These are phyloP conservation scores for Suillus placidus DNA, from an alignment of 768 basidiomycete genomes.

Conservation along the genomic window DNA sequence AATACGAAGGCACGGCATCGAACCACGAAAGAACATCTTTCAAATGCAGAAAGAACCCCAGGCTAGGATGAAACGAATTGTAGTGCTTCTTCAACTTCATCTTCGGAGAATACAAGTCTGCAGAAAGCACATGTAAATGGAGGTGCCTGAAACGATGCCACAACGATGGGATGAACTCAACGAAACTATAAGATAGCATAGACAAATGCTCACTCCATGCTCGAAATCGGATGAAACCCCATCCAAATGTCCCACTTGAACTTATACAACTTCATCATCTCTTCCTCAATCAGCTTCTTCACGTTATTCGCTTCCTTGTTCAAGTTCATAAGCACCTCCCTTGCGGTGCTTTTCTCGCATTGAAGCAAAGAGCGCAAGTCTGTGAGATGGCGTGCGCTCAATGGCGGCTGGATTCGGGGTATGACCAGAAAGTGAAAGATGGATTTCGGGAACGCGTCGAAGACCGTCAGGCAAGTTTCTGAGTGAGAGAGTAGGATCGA, in stretches of 20 bases:
- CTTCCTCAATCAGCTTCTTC: conserved; percentile 66
- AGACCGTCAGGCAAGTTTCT: conserved; percentile 62
- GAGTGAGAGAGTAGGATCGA: conserved; percentile 65
- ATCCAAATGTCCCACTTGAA: conserved; percentile 78
- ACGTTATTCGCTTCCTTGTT: conserved; percentile 58
- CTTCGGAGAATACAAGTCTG: conserved; percentile 66
- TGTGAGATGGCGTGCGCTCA: conserved; percentile 43
- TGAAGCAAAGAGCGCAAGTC: conserved; percentile 60
- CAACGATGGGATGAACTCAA: not conserved
- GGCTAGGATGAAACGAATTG: conserved; percentile 85
- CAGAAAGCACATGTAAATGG: conserved; percentile 85
- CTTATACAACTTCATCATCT: conserved; percentile 74
- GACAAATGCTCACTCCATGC: conserved; percentile 75
- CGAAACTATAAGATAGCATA: not conserved
- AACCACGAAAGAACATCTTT: conserved; percentile 81
- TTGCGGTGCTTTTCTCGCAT: conserved; percentile 55
- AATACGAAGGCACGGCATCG: conserved; percentile 62
- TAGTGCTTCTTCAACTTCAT: conserved; percentile 91
- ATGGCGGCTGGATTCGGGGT: conserved; percentile 50
- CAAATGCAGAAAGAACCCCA: conserved; percentile 84
- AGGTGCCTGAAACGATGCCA: conserved; percentile 56
- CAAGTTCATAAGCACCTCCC: conserved; percentile 54
- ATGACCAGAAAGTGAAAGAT: conserved; percentile 87
- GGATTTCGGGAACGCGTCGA: conserved; percentile 80
- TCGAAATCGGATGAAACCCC: conserved; percentile 86